These are phyloP conservation scores for Yamadazyma scolyti DNA, from an alignment of 805 yeast genomes.

Conservation along the genomic window DNA sequence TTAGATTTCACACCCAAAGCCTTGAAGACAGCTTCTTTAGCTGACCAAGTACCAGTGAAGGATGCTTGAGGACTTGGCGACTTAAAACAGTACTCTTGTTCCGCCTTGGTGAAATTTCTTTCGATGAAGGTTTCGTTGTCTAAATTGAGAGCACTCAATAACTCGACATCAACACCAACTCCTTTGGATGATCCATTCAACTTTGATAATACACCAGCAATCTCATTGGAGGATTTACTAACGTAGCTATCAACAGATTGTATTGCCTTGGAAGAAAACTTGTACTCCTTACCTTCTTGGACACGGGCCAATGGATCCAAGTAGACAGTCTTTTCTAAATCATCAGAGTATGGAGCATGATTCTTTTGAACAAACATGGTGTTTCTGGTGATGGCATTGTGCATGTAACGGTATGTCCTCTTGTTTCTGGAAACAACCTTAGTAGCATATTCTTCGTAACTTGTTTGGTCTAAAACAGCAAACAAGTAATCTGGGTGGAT, in stretches of 20 bases:
- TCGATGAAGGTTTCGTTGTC: slow-evolving; percentile 89
- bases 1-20: slow-evolving; percentile 82
- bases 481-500: slow-evolving; percentile 91
- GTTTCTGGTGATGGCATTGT: slow-evolving; percentile 88
- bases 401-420: slow-evolving; percentile 91
- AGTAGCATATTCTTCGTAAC: slow-evolving; percentile 66
- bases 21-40: slow-evolving; percentile 98
- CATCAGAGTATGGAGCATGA: slow-evolving; percentile 87
- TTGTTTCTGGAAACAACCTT: slow-evolving; percentile 81
- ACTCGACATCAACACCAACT: slow-evolving; percentile 97
- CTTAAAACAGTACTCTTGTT: slow-evolving; percentile 70
- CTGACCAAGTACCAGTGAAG: slow-evolving; percentile 98
- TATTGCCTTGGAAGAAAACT: slow-evolving; percentile 47
- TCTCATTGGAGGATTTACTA: slow-evolving; percentile 46
- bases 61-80: slow-evolving; percentile 84
- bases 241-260: slow-evolving; percentile 47
- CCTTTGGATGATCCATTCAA: slow-evolving; percentile 60
- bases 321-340: slow-evolving; percentile 85
- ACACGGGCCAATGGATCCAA: slow-evolving; percentile 93
- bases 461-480: slow-evolving; percentile 69
- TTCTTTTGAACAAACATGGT: slow-evolving; percentile 90
- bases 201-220: slow-evolving; percentile 58
- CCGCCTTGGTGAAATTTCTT: slow-evolving; percentile 84
- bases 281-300: slow-evolving; percentile 39
- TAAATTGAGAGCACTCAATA: slow-evolving; percentile 73